phyloP scores from a whole-genome alignment of 805 yeast genomes.

The Candida koratica region DNA sequence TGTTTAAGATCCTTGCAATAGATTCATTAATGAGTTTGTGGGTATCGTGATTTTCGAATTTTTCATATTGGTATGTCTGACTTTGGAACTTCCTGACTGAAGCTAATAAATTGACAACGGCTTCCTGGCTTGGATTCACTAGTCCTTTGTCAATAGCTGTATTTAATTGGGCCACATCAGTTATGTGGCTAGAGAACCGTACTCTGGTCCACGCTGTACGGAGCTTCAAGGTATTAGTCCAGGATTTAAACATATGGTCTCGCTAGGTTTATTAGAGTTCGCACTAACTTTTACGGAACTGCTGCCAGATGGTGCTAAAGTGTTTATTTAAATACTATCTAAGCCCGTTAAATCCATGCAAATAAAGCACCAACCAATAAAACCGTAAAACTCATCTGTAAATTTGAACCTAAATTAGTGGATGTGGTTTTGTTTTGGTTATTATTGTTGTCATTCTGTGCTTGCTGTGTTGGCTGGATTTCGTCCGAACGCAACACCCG shows the following conservation, averaged over 20 bases:
- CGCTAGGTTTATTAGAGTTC: too few species aligned
- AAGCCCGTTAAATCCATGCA: not conserved
- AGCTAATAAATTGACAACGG: conserved; percentile 15
- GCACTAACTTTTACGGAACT: not conserved
- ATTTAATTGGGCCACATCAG: conserved; percentile 1
- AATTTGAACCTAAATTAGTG: conserved; percentile 11
- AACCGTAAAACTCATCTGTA: not conserved
- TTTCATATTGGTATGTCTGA: conserved; percentile 19
- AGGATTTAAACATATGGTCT: too few species aligned
- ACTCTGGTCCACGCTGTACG: not conserved
- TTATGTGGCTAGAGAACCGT: conserved; percentile 3
- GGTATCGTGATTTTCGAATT: conserved; percentile 20
- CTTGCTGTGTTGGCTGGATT: conserved; percentile 7
- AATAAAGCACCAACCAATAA: conserved; percentile 1
- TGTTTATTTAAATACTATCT: conserved; percentile 6
- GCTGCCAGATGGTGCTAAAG: not conserved
- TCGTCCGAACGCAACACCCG: conserved; percentile 25
- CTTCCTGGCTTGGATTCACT: not conserved
- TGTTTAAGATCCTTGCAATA: conserved; percentile 20
- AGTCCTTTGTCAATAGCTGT: not conserved
- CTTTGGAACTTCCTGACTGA: conserved; percentile 22
- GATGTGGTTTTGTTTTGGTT: conserved; percentile 10
- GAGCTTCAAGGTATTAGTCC: too few species aligned
- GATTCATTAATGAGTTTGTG: conserved; percentile 19
- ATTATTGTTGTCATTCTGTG: too few species aligned